Evolutionary conservation across 2,329 filamentous ascomycete species (phyloP).

Genomic region (Phyllosticta citriasiana): DNA sequence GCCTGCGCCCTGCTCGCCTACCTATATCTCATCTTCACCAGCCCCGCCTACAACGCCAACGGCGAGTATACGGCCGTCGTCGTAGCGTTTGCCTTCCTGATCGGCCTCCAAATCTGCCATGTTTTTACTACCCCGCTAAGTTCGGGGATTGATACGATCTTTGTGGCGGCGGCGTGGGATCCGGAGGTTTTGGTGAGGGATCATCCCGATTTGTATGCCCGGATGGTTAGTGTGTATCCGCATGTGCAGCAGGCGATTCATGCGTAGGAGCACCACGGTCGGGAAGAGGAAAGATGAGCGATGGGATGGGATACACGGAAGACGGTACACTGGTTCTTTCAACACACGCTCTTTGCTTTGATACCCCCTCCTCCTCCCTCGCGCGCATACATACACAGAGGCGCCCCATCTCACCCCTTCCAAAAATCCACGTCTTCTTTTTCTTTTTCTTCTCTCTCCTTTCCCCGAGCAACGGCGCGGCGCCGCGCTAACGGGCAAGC

Average conservation of each 20-base stretch:
- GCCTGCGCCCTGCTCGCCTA: constrained; percentile 73
- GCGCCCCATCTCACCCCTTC: too few species aligned
- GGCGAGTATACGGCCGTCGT: constrained; percentile 65
- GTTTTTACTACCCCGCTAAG: constrained; percentile 82
- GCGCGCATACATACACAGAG: too few species aligned
- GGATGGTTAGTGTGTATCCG: constrained; percentile 74
- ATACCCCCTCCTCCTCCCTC: too few species aligned
- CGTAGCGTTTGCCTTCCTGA: constrained; percentile 77
- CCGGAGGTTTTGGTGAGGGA: constrained; percentile 66
- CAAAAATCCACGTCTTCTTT: neutral
- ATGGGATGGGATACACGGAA: too few species aligned
- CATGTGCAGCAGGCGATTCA: constrained; percentile 71
- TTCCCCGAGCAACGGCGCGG: neutral
- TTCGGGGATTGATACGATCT: constrained; percentile 85
- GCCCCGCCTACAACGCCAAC: constrained; percentile 63
- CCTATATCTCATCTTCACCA: constrained; percentile 73
- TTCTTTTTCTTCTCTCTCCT: neutral
- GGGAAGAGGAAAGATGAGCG: too few species aligned
- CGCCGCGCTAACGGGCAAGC: neutral
- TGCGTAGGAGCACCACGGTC: constrained; percentile 22
- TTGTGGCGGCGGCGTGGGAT: constrained; percentile 65
- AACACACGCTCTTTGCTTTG: too few species aligned
- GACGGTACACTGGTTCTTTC: too few species aligned
- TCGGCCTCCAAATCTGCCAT: constrained; percentile 81
- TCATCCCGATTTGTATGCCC: constrained; percentile 70